Evolutionary conservation across 1,139 yeast species (phyloP), one percentile per base, ranked within the genome.

Genomic region (Suhomyces taliae): DNA sequence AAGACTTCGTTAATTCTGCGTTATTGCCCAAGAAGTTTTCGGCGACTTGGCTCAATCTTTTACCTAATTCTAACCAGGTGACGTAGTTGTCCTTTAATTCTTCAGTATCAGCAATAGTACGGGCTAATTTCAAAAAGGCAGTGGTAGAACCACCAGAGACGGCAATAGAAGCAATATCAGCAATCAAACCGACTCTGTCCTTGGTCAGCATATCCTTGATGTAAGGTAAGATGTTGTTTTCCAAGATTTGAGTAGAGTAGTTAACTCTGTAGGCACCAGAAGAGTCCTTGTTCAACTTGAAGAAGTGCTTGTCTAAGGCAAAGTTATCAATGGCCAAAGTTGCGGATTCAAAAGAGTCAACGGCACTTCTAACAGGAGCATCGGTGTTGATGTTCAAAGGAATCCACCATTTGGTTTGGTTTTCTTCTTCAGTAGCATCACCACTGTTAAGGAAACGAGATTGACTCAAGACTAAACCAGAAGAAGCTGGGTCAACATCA

Each of bases 391-490:
- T 64, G 52, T 75, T 75, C 49, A 84, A 70, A 5, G 95, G 95
- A 46, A 86, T 70, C 89, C 90, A 86, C 95, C 95, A 87, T 15
- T 66, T 53, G n/a, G 84, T 78, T 34, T 48, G 45, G 49, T 62
- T 53, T 37, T 63, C 67, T 52, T 82, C 90, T 6, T 81, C 81
- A 60, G 77, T 80, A 50, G 81, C 90, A 64, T 87, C 95, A 45
- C 91, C 96, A 46, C 93, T 82, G 46, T 83, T 78, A 59, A 89
- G 76, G 70, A 84, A 89, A 61, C 97, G 81, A 61, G 87, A 77
- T 70, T 89, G 96, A 42, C 73, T 75, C 47, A 87, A 73, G 11
- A 72, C 73, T 56, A 87, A 69, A 40, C 73, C 64, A 12, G 44
- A 34, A 34, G 60, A 61, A 15, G 66, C 65, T 27, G 64, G 67